Conservation (phyloP, 1,284 basidiomycete species). For the Marasmius oreades region DNA sequence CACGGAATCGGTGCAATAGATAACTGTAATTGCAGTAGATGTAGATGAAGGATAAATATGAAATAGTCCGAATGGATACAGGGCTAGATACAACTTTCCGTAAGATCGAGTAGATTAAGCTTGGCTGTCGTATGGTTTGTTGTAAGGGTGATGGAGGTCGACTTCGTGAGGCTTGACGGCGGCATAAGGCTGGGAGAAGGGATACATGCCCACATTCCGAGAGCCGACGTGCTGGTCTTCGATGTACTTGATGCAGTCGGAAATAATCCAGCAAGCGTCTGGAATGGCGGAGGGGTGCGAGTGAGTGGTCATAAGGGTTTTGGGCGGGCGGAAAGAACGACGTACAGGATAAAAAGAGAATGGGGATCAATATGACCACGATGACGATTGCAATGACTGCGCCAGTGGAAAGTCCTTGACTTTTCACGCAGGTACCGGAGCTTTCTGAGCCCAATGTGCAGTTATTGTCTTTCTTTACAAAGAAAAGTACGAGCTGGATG, state of each 20-base stretch:
- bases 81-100: neutral
- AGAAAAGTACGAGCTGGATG: conserved; percentile 9
- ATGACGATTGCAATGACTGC: conserved; percentile 8
- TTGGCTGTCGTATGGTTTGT: neutral
- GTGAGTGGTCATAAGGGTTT: neutral
- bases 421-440: conserved; percentile 6
- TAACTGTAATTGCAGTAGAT: too few species aligned
- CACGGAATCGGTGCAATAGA: too few species aligned
- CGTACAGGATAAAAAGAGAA: conserved; percentile 11
- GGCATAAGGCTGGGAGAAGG: conserved; percentile 2
- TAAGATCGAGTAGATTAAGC: neutral
- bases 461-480: conserved; percentile 6
- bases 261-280: conserved; percentile 3
- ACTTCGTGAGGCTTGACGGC: conserved; percentile 1
- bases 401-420: conserved; percentile 4
- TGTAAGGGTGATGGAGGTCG: neutral
- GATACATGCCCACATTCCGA: neutral
- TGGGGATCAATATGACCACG: conserved; percentile 6
- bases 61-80: neutral
- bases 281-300: neutral
- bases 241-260: conserved; percentile 1
- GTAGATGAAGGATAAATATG: too few species aligned
- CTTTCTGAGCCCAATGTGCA: conserved; percentile 5
- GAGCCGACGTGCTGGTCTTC: neutral
- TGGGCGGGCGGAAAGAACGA: neutral